Evolutionary conservation across 2,329 filamentous ascomycete species (phyloP).

Genomic region (Epichloe baconii): DNA sequence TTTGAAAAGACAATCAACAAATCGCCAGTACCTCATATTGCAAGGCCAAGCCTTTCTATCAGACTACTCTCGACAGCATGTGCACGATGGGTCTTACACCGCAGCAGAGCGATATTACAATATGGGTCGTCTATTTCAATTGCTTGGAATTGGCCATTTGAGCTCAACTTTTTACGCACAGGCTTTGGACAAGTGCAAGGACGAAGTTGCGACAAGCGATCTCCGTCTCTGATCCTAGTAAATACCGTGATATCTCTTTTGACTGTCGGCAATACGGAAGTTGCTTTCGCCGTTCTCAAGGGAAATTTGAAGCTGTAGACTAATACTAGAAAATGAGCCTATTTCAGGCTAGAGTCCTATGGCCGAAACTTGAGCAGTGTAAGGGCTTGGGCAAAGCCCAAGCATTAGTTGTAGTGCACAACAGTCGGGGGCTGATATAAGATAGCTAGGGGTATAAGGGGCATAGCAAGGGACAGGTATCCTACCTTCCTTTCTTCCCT

Average conservation of each 20-base stretch:
- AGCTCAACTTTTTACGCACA: constrained; percentile 57
- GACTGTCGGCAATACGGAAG: constrained; percentile 15
- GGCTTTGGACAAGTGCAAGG: constrained; percentile 14
- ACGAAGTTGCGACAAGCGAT: constrained; percentile 7
- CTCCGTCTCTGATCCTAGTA: constrained; percentile 17
- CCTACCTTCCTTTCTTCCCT: too few species aligned
- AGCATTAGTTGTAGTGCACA: too few species aligned
- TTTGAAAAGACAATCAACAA: constrained; percentile 79
- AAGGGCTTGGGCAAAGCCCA: too few species aligned
- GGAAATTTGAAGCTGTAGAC: constrained; percentile 13
- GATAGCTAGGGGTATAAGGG: too few species aligned
- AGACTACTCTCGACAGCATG: constrained; percentile 16
- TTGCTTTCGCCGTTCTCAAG: constrained; percentile 17
- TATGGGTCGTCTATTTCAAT: constrained; percentile 24
- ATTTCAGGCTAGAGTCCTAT: too few species aligned
- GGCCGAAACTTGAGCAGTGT: too few species aligned
- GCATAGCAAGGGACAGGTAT: too few species aligned
- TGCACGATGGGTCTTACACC: constrained; percentile 1
- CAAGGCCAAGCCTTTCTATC: constrained; percentile 73
- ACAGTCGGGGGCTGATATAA: too few species aligned
- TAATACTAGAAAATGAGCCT: not conserved
- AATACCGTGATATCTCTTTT: constrained; percentile 21
- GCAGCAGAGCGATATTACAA: constrained; percentile 25
- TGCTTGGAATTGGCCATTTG: constrained; percentile 30
- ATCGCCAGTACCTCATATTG: constrained; percentile 74